Evolutionary conservation across 169 alveolate genomes (phyloP), one percentile per base, ranked within the genome.

Genomic region (Plasmodium falciparum): DNA sequence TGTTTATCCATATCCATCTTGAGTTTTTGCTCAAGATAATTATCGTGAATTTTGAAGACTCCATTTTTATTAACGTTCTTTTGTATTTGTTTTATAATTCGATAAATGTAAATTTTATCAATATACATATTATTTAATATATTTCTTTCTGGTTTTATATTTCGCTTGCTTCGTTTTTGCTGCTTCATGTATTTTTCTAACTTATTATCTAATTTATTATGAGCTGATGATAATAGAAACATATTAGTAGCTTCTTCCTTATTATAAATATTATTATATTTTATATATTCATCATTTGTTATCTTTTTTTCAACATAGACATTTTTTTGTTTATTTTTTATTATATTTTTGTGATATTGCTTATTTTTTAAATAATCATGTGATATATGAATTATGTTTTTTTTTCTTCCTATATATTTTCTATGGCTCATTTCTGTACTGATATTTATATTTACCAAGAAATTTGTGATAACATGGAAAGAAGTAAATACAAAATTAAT

Each of bases 401-500:
- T 72, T 26, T 45, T 15, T 26, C 12, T 54, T 22, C 74, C 85
- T 63, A 83, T 83, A 33, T 24, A 29, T 62, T 83, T 83, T 47
- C 22, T 83, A 17, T 83, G 7, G 7, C 9, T 85, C 20, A 83
- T 12, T 61, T 69, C 29, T 11, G 70, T 49, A 20, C 56, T 59
- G 2, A 39, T 24, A 47, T 83, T 67, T 22, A 69, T 70, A 13
- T 69, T 67, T 29, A 83, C 72, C 22, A 83, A 26, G 5, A 24
- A 7, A 50, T 83, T 83, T 20, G 70, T 17, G 9, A 83, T 50
- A 39, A 83, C 83, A 69, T 83, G 91, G 17, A 83, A 83, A 15
- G 91, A 83, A 0, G 91, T 83, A 83, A 69, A 83, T 43, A 83
- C 7, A 29, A 43, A 22, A 49, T 83, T 83, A 62, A 83, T 29